Base-by-base conservation (phyloP, 2,329 filamentous ascomycete genomes). In the Neodidymelliopsis sp. region DNA sequence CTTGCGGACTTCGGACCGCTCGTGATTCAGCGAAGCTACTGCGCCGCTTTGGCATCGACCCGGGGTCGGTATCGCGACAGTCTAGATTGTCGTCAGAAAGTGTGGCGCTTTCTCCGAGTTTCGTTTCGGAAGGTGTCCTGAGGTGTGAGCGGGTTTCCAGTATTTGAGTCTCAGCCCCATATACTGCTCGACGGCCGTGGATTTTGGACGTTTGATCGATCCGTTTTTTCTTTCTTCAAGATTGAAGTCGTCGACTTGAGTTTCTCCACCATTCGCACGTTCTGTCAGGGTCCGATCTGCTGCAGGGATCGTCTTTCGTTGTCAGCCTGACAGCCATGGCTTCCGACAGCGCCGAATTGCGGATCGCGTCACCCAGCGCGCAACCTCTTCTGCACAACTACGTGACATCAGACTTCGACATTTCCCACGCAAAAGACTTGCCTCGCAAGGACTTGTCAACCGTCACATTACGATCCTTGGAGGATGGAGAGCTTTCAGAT, bases 401-500 rank as follows among this genome's bases (percentile, higher is more conserved):
- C 44, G 44, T 62, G 24, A 53, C 56, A n/a, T 55, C 54, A 10
- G 54, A 54, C 33, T 52, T 59, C 12, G 53, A 59, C 41, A 35
- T 50, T 29, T 54, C 56, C 8, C 37, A 53, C 25, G 54, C 51
- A 34, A 51, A 48, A 29, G 42, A 54, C 29, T 46, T 47, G 9
- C 33, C 57, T 0, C 43, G 51, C 11, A 58, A 60, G 13, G 65
- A 61, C 8, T 44, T 68, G 1, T 30, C 47, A 8, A 44, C 40
- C 13, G 47, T 50, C 2, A 50, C 41, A 45, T 35, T 40, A 30
- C 49, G 58, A 7, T 37, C 39, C 1, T 42, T 66, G 22, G 65
- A 69, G 36, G 51, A 70, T 68, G 69, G 61, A 39, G 41, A 64
- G 12, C 39, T 49, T 15, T 56, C 59, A 8, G 53, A 49, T 11